Conservation (phyloP, 441 rosid genomes). For the Corymbia calophylla region DNA sequence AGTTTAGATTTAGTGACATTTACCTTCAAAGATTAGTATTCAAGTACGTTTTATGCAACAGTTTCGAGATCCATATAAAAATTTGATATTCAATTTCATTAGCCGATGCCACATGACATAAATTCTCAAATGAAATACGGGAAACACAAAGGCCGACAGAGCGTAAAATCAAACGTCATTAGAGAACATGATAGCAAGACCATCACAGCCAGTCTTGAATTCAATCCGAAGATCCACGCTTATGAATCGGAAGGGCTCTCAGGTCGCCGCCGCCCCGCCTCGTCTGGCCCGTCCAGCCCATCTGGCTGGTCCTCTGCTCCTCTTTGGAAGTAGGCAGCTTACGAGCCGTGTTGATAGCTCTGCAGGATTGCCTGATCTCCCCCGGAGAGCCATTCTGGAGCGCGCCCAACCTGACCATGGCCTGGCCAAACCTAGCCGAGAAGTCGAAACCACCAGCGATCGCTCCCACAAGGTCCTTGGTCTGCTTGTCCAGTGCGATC, state of each 20-base stretch:
- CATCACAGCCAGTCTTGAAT: background rate
- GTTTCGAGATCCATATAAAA: background rate
- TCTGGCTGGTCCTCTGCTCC: background rate
- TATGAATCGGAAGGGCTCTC: background rate
- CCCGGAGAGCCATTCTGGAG: conserved; percentile 13
- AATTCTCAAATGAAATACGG: background rate
- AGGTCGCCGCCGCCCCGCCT: too few relatives aligned
- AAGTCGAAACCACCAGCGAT: conserved; percentile 25
- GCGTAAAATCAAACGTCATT: background rate
- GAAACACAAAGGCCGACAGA: background rate
- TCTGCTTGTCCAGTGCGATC: conserved; percentile 22
- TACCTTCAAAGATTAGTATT: background rate
- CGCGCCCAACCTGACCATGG: conserved; percentile 48
- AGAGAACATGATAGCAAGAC: background rate
- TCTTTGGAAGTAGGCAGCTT: background rate
- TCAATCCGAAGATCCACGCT: background rate
- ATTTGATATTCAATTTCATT: background rate
- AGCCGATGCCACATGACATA: background rate
- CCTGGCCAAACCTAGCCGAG: conserved; percentile 28
- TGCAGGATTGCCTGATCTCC: conserved; percentile 43
- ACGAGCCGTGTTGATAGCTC: conserved; percentile 16
- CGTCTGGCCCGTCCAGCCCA: too few relatives aligned
- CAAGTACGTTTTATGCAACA: background rate
- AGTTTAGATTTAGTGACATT: background rate
- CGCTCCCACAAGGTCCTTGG: conserved; percentile 11